These are phyloP conservation scores for Schwanniomyces yamadae DNA, from an alignment of 805 yeast genomes.

Conservation along the genomic window DNA sequence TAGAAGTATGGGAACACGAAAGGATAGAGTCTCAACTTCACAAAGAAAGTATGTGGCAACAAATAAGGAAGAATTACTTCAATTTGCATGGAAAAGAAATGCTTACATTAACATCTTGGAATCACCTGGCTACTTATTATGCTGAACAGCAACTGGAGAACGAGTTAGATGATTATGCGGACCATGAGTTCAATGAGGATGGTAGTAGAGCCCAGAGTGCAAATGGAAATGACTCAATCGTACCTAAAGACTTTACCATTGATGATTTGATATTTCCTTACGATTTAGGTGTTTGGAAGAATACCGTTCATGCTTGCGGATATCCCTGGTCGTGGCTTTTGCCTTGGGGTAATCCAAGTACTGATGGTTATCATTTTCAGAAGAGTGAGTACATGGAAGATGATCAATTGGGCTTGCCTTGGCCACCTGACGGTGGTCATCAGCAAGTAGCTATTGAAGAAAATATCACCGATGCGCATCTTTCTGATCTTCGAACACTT, in stretches of 20 bases:
- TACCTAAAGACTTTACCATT: slow-evolving; percentile 43
- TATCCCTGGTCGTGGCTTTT: slow-evolving; percentile 62
- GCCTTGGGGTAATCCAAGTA: slow-evolving; percentile 67
- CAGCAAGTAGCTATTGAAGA: slow-evolving; percentile 28
- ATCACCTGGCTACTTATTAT: slow-evolving; percentile 18
- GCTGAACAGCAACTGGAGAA: slow-evolving; percentile 9
- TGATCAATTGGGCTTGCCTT: slow-evolving; percentile 68
- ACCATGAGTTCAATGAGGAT: slow-evolving; percentile 6
- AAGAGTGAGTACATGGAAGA: slow-evolving; percentile 54
- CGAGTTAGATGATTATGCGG: not conserved
- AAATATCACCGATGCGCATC: slow-evolving; percentile 14
- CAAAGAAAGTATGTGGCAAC: slow-evolving; percentile 53
- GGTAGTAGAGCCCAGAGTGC: too few species aligned
- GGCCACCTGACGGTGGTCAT: slow-evolving; percentile 90
- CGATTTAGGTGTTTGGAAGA: slow-evolving; percentile 61
- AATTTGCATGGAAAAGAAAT: slow-evolving; percentile 38
- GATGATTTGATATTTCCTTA: slow-evolving; percentile 84
- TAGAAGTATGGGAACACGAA: slow-evolving; percentile 91
- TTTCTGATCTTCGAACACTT: slow-evolving; percentile 21
- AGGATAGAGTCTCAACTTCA: slow-evolving; percentile 67
- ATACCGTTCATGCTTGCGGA: slow-evolving; percentile 57
- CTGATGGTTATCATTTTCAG: slow-evolving; percentile 57
- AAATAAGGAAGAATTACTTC: slow-evolving; percentile 44
- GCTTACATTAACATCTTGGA: slow-evolving; percentile 51
- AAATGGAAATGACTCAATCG: slow-evolving; percentile 14